A percentile compares a stretch with the other conserved stretches of the same genome.
These are phyloP conservation scores for Vitis vinifera DNA, from an alignment of 164 flowering plant species.

Conservation along the genomic window DNA sequence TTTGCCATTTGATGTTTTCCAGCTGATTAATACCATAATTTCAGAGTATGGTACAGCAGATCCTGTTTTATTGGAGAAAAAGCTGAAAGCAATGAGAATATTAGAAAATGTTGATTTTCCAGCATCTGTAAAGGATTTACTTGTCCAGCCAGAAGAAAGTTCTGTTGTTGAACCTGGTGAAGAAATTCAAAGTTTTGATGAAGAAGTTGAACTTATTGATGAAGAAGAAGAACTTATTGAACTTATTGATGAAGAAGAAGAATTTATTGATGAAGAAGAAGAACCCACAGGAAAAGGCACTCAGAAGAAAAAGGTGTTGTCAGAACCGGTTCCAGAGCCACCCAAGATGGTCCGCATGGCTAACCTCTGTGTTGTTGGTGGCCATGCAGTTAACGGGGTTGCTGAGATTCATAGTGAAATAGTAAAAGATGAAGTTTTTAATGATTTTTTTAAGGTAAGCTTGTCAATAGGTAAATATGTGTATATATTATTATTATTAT, in stretches of 20 bases:
- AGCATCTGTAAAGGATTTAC: conserved; percentile 43
- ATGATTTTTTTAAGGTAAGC: conserved; percentile 72
- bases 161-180: conserved; percentile 22
- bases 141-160: conserved; percentile 44
- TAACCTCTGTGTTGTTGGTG: conserved; percentile 88
- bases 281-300: conserved; percentile 26
- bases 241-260: conserved; percentile 9
- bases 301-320: conserved; percentile 18
- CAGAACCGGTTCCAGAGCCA: conserved; percentile 45
- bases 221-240: conserved; percentile 11
- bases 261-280: conserved; percentile 17
- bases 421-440: conserved; percentile 87
- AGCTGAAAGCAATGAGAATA: conserved; percentile 74
- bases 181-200: conserved; percentile 16
- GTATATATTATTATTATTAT: too few species aligned
- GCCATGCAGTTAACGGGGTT: conserved; percentile 97
- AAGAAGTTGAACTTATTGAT: conserved; percentile 9
- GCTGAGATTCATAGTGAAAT: conserved; percentile 97
- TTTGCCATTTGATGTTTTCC: conserved; percentile 24
- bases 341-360: conserved; percentile 93
- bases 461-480: neutral
- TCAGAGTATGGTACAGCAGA: conserved; percentile 72
- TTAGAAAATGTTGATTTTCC: conserved; percentile 81
- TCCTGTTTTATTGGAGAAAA: conserved; percentile 55
- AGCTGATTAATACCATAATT: conserved; percentile 66